These are phyloP conservation scores for Citrus glauca DNA, from an alignment of 345 rosid genomes.

Conservation along the genomic window DNA sequence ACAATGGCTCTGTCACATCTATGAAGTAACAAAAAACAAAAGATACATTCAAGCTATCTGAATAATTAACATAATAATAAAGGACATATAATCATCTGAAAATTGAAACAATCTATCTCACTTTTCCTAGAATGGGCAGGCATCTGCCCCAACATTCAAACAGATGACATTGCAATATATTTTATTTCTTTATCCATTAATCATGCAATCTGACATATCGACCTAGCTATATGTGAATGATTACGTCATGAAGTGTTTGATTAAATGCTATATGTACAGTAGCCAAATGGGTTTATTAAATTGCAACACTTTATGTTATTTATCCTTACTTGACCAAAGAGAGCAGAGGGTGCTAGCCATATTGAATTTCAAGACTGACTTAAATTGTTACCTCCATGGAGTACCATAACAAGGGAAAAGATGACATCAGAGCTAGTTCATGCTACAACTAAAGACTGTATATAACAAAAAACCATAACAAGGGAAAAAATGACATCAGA, in stretches of 20 bases:
- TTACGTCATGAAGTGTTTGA: neutral
- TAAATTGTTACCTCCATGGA: neutral
- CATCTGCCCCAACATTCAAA: neutral
- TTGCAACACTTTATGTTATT: neutral
- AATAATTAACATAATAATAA: conserved; percentile 1
- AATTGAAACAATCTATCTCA: neutral
- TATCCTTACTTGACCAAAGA: neutral
- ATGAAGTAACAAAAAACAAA: conserved; percentile 17
- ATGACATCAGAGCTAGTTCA: neutral
- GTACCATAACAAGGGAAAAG: neutral
- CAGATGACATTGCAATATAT: neutral
- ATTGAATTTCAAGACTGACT: neutral
- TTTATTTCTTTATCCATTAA: neutral
- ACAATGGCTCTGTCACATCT: conserved; percentile 86
- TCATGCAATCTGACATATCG: neutral
- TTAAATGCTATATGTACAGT: neutral
- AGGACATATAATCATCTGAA: neutral
- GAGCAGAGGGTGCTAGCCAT: neutral
- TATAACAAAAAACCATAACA: neutral
- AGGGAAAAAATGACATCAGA: neutral
- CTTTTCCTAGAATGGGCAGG: neutral
- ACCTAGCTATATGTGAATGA: neutral
- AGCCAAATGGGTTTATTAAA: neutral
- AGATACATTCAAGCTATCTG: neutral
- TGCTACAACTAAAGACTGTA: neutral